Evolutionary conservation across 106 monocot species (phyloP).

Genomic region (Dendrobium huoshanense): DNA sequence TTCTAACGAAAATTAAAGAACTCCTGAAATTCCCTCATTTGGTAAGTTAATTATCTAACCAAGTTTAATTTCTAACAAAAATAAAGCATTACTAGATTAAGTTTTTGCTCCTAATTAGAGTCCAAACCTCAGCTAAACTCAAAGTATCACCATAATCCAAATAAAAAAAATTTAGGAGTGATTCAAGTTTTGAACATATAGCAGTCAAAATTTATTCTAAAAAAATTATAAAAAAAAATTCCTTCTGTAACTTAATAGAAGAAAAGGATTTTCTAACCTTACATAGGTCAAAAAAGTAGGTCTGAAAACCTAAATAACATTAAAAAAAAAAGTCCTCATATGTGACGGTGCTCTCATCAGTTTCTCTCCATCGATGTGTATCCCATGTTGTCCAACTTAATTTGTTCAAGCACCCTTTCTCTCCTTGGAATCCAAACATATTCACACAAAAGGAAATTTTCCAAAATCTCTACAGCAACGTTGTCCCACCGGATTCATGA

Average conservation of each 20-base stretch:
- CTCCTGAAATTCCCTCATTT: too few species aligned
- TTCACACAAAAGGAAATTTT: background rate
- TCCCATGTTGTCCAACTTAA: constrained; percentile 1
- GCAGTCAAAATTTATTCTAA: too few species aligned
- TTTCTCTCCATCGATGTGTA: background rate
- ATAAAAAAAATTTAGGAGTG: too few species aligned
- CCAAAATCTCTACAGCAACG: background rate
- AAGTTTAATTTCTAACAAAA: too few species aligned
- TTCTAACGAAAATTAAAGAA: too few species aligned
- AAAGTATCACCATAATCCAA: too few species aligned
- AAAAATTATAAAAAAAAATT: too few species aligned
- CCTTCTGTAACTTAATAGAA: background rate
- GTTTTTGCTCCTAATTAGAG: too few species aligned
- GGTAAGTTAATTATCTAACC: too few species aligned
- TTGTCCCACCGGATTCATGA: background rate
- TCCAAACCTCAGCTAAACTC: too few species aligned
- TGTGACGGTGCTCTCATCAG: background rate
- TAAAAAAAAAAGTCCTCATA: background rate
- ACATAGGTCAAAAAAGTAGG: constrained; percentile 1
- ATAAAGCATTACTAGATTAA: too few species aligned
- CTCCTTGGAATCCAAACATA: background rate
- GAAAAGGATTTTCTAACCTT: background rate
- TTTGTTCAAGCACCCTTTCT: background rate
- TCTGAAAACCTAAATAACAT: background rate
- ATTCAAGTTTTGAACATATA: too few species aligned